phyloP scores from a whole-genome alignment of 495 filamentous ascomycete genomes.

The Thermothielavioides terrestris region DNA sequence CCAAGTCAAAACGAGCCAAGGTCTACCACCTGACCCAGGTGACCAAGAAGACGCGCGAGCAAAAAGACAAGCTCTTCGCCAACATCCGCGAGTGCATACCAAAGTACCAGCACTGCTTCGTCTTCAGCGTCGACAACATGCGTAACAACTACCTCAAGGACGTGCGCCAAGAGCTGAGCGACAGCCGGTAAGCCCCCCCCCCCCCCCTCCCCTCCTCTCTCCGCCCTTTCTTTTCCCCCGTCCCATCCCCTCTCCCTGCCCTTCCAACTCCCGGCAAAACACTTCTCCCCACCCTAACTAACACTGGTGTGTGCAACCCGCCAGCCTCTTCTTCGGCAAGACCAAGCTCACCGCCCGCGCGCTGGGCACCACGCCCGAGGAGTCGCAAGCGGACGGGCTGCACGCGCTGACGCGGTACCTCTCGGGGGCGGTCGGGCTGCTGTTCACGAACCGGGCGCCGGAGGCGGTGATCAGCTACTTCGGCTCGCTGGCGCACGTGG shows the following conservation, averaged over 20 bases:
- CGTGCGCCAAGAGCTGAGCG: constrained; percentile 71
- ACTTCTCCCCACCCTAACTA: not conserved
- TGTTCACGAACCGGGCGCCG: constrained; percentile 74
- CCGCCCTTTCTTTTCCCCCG: not conserved
- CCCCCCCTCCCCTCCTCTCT: not conserved
- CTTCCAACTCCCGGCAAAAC: not conserved
- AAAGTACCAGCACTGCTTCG: constrained; percentile 80
- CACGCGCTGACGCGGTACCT: constrained; percentile 62
- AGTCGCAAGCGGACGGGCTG: constrained; percentile 67
- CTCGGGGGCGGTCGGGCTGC: constrained; percentile 72
- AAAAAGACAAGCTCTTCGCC: constrained; percentile 77
- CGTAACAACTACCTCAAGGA: constrained; percentile 95
- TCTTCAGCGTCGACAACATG: constrained; percentile 96
- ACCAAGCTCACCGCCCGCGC: constrained; percentile 97
- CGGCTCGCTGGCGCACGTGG: constrained; percentile 52
- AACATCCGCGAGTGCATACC: constrained; percentile 81
- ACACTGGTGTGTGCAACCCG: not conserved
- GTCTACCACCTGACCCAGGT: constrained; percentile 84
- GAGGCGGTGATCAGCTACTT: constrained; percentile 59
- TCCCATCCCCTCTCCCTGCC: not conserved
- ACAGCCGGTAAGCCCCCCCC: constrained; percentile 57
- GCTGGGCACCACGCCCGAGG: constrained; percentile 64
- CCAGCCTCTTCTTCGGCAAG: constrained; percentile 92
- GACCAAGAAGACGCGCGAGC: constrained; percentile 80
- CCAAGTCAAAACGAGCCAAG: constrained; percentile 87